A percentile compares a stretch with the other conserved stretches of the same genome.
These are phyloP conservation scores for Blastocystis sp. DNA, from an alignment of 352 stramenopile genomes.

Conservation along the genomic window DNA sequence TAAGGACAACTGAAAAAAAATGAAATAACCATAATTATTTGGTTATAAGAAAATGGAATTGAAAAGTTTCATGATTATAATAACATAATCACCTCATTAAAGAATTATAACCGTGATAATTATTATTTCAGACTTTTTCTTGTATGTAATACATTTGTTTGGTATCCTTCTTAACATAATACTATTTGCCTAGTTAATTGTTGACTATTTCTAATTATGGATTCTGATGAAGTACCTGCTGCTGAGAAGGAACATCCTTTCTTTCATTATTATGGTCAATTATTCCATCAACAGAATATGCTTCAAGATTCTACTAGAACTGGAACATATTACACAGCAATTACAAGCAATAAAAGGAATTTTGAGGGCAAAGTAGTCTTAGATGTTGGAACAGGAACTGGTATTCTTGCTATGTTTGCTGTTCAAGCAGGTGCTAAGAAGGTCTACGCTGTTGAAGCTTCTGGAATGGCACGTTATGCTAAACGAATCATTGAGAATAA, in stretches of 20 bases:
- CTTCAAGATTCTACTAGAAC: conserved; percentile 94
- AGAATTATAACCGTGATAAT: no score
- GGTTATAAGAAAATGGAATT: no score
- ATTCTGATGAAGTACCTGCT: conserved; percentile 24
- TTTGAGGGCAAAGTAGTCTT: conserved; percentile 92
- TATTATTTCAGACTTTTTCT: no score
- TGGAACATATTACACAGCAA: conserved; percentile 85
- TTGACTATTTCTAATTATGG: no score
- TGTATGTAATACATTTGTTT: no score
- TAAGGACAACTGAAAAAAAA: background rate
- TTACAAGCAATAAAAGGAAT: conserved; percentile 75
- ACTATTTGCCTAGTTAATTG: no score
- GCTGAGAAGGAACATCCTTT: conserved; percentile 54
- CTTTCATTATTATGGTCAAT: conserved; percentile 74
- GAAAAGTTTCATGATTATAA: no score
- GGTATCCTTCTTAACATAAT: no score
- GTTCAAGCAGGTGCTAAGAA: conserved; percentile 81
- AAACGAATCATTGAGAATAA: conserved; percentile 74
- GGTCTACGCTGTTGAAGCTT: conserved; percentile 81
- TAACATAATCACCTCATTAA: no score
- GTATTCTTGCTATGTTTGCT: conserved; percentile 94
- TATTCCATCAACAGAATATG: conserved; percentile 99
- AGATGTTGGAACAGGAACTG: conserved; percentile 91
- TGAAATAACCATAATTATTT: no score
- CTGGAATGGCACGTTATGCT: conserved; percentile 87